Evolutionary conservation across 306 rosid genomes (phyloP).

Genomic region (Gillenia trifoliata): DNA sequence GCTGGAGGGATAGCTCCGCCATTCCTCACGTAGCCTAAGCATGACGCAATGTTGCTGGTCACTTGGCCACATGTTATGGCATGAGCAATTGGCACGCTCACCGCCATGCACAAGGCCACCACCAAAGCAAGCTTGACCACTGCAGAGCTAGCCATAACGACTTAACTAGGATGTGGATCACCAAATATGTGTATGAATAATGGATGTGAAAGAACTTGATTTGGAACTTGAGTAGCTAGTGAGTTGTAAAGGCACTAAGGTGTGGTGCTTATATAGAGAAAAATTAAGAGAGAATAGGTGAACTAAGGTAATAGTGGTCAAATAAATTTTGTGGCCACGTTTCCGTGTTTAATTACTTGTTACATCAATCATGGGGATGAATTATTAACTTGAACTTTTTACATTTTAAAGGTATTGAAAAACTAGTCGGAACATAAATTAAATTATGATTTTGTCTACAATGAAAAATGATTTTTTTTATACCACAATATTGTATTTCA

Average conservation of each 20-base stretch:
- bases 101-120: conserved; percentile 28
- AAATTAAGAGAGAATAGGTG: background rate
- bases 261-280: background rate
- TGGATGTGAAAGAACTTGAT: background rate
- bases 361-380: background rate
- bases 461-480: background rate
- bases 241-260: background rate
- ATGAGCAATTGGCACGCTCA: conserved; percentile 29
- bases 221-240: background rate
- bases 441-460: background rate
- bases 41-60: background rate
- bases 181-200: background rate
- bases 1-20: background rate
- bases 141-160: conserved; percentile 20
- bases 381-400: no score
- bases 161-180: background rate
- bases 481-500: no score
- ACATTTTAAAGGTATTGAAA: no score
- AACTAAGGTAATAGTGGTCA: background rate
- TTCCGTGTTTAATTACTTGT: background rate
- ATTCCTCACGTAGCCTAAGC: background rate
- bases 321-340: background rate
- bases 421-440: no score
- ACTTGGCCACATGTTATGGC: conserved; percentile 49
- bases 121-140: conserved; percentile 19